These are phyloP conservation scores for Coemansia sp. DNA, from an alignment of 192 early-diverging fungal genomes.

Conservation along the genomic window DNA sequence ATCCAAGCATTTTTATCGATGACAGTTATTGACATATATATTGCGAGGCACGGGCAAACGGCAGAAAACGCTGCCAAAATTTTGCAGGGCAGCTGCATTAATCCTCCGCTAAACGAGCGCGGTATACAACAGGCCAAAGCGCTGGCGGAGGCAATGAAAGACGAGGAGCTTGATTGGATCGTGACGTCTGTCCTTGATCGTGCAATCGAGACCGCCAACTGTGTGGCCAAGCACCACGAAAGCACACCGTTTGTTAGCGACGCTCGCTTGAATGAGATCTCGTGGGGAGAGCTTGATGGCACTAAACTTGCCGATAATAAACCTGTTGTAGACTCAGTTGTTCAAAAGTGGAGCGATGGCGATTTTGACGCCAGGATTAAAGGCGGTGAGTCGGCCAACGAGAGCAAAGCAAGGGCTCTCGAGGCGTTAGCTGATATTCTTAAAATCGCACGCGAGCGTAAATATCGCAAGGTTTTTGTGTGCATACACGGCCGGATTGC, in stretches of 20 bases:
- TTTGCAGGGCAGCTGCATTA: slow-evolving; percentile 34
- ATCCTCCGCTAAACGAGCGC: slow-evolving; percentile 27
- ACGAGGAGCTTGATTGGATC: slow-evolving; percentile 36
- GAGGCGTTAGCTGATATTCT: slow-evolving; percentile 30
- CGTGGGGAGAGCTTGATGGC: slow-evolving; percentile 41
- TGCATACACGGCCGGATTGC: slow-evolving; percentile 44
- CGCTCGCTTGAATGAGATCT: slow-evolving; percentile 39
- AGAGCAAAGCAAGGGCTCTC: slow-evolving; percentile 20
- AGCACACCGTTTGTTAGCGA: slow-evolving; percentile 24
- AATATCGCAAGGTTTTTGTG: slow-evolving; percentile 20
- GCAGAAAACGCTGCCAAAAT: slow-evolving; percentile 25
- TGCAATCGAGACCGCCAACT: slow-evolving; percentile 29
- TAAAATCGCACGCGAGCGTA: not conserved
- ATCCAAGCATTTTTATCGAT: slow-evolving; percentile 3
- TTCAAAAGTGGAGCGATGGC: slow-evolving; percentile 19
- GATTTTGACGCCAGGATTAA: slow-evolving; percentile 35
- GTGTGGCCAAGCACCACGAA: slow-evolving; percentile 17
- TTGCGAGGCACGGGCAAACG: slow-evolving; percentile 47
- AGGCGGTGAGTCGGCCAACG: slow-evolving; percentile 40
- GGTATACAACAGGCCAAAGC: slow-evolving; percentile 27
- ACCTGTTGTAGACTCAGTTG: slow-evolving; percentile 9
- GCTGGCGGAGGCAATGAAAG: slow-evolving; percentile 22
- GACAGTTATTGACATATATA: slow-evolving; percentile 17
- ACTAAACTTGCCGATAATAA: slow-evolving; percentile 8
- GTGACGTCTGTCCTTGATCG: slow-evolving; percentile 29